These are phyloP conservation scores for Aureococcus anophagefferens DNA, from an alignment of 108 stramenopile species.

Conservation along the genomic window DNA sequence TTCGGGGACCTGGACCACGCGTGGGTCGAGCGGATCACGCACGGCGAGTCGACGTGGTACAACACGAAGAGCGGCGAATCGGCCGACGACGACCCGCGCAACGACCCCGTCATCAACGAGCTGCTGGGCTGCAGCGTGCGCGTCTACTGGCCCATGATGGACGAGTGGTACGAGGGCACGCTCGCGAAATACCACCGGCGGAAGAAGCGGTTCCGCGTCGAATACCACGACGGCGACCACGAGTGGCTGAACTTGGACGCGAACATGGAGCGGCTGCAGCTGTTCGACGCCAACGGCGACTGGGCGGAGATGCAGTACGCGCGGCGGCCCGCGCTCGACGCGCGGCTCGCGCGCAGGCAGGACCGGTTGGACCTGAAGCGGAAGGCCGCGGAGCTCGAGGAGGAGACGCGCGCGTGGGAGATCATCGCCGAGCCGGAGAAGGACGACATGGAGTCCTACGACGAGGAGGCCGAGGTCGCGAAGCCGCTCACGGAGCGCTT, in stretches of 20 bases:
- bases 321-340: background rate
- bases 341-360: background rate
- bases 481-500: no score
- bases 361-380: background rate
- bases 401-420: background rate
- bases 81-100: slow-evolving; percentile 6
- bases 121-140: slow-evolving; percentile 22
- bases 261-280: slow-evolving; percentile 24
- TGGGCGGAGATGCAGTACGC: background rate
- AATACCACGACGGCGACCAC: slow-evolving; percentile 43
- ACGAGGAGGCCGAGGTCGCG: background rate
- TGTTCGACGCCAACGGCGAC: background rate
- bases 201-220: slow-evolving; percentile 33
- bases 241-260: slow-evolving; percentile 34
- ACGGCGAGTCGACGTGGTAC: background rate
- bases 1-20: slow-evolving; percentile 9
- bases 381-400: background rate
- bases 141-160: slow-evolving; percentile 27
- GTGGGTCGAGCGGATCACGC: background rate
- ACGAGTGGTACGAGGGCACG: slow-evolving; percentile 18
- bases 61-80: slow-evolving; percentile 17
- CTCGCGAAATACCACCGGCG: slow-evolving; percentile 27
- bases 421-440: background rate
- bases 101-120: slow-evolving; percentile 11
- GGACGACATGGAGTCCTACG: background rate